These are phyloP conservation scores for Serendipita sp. DNA, from an alignment of 768 basidiomycete genomes.

Conservation along the genomic window DNA sequence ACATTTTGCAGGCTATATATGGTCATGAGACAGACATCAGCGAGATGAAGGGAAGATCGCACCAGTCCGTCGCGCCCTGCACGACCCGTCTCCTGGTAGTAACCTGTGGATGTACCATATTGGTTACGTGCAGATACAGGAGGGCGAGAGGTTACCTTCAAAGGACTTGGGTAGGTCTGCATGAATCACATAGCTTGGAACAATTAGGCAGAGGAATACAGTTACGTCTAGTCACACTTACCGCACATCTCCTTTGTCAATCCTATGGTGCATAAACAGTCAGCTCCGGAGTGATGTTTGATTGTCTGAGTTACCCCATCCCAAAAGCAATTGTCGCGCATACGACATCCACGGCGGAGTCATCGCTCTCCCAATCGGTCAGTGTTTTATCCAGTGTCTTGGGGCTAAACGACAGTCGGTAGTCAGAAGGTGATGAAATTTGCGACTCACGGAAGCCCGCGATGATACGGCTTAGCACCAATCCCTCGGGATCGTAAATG, in stretches of 20 bases:
- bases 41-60: conserved; percentile 15
- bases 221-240: not conserved
- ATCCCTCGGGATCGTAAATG: conserved; percentile 54
- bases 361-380: conserved; percentile 43
- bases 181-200: conserved; percentile 56
- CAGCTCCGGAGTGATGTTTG: not conserved
- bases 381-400: conserved; percentile 35
- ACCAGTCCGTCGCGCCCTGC: conserved; percentile 68
- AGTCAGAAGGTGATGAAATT: conserved; percentile 4
- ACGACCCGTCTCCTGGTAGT: conserved; percentile 77
- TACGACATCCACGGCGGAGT: conserved; percentile 47
- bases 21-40: not conserved
- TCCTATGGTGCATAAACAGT: conserved; percentile 17
- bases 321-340: conserved; percentile 76
- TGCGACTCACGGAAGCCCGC: conserved; percentile 33
- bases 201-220: not conserved
- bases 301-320: conserved; percentile 37
- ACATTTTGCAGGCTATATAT: conserved; percentile 55
- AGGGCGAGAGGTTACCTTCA: conserved; percentile 37
- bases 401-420: conserved; percentile 22
- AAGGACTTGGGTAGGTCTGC: conserved; percentile 72
- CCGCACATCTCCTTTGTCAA: conserved; percentile 70
- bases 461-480: conserved; percentile 57
- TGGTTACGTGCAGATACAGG: conserved; percentile 1
- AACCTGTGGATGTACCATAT: conserved; percentile 31